Percentiles rank a stretch among this genome's conserved stretches.
These are phyloP conservation scores for Paecilomyces sp. DNA, from an alignment of 2,329 filamentous ascomycete species.

Conservation along the genomic window DNA sequence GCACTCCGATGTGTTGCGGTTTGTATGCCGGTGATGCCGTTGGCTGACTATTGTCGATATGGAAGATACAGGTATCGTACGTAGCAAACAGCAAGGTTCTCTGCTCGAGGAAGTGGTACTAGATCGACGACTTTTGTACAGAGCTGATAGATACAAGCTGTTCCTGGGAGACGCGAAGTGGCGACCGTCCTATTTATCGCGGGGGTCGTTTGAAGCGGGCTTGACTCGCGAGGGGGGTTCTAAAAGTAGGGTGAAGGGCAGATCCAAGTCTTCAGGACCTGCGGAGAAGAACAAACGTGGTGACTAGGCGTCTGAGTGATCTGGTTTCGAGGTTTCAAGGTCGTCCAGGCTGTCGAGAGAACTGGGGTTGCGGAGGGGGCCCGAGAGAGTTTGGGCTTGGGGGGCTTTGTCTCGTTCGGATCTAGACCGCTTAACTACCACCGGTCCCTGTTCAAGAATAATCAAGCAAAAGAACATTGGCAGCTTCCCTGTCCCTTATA, in stretches of 20 bases:
- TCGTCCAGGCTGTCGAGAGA: neutral
- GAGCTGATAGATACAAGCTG: neutral
- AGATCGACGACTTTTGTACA: neutral
- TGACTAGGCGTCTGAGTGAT: neutral
- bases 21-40: neutral
- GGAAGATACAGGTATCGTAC: neutral
- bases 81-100: neutral
- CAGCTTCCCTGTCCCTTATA: neutral
- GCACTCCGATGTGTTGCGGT: neutral
- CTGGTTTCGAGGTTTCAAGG: neutral
- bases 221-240: neutral
- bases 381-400: neutral
- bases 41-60: neutral
- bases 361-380: neutral
- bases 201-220: neutral
- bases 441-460: neutral
- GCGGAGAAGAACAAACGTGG: neutral
- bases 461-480: neutral
- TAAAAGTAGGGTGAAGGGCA: neutral
- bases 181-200: neutral
- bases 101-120: neutral
- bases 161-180: neutral
- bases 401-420: neutral
- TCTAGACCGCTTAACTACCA: neutral
- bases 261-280: neutral